Conservation (phyloP, 208 protist genomes). For the Trypanosoma scelopori region DNA sequence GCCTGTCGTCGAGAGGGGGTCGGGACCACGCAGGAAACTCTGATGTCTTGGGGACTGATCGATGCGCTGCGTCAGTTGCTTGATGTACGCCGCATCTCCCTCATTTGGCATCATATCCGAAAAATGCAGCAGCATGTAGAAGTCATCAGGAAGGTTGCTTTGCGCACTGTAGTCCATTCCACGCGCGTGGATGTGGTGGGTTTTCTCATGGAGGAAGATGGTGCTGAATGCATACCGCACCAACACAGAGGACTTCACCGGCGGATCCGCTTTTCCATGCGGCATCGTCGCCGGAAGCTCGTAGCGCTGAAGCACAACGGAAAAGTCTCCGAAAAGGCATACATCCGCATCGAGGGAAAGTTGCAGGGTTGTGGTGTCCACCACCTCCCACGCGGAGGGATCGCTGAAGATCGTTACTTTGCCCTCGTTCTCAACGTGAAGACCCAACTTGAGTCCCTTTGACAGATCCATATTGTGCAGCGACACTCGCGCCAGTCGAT, state of each 20-base stretch:
- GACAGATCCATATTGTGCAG: constrained; percentile 60
- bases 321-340: constrained; percentile 77
- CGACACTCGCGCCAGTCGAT: constrained; percentile 46
- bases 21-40: constrained; percentile 38
- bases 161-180: constrained; percentile 72
- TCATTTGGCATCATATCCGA: constrained; percentile 25
- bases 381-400: constrained; percentile 48
- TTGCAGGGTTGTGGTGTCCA: constrained; percentile 32
- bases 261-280: constrained; percentile 10
- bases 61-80: constrained; percentile 53
- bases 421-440: constrained; percentile 55
- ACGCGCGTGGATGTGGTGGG: constrained; percentile 51
- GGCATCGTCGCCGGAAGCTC: constrained; percentile 21
- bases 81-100: constrained; percentile 48
- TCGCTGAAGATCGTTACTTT: constrained; percentile 52
- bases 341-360: constrained; percentile 48
- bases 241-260: constrained; percentile 36
- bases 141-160: constrained; percentile 55
- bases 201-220: constrained; percentile 67
- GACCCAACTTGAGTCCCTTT: constrained; percentile 40
- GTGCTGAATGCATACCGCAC: constrained; percentile 79
- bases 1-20: constrained; percentile 20
- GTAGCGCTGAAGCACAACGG: constrained; percentile 55
- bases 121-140: constrained; percentile 73
- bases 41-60: constrained; percentile 70